Evolutionary conservation across 129 eudicot species (phyloP).

Genomic region (Flaveria ramosissima): DNA sequence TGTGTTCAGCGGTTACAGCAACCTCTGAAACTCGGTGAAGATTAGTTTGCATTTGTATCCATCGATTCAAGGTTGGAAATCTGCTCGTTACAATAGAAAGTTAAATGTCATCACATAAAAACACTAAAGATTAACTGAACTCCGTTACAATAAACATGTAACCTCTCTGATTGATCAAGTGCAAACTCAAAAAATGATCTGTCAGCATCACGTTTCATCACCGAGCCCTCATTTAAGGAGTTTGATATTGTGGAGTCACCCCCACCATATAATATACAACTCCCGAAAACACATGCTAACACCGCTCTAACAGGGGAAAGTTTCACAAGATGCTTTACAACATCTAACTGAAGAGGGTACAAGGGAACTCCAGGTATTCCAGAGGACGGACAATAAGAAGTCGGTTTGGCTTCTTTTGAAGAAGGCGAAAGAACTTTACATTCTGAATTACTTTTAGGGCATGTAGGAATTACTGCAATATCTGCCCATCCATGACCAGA

Average conservation of each 20-base stretch:
- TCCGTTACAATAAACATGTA: slow-evolving; percentile 6
- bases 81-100: slow-evolving; percentile 41
- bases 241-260: slow-evolving; percentile 61
- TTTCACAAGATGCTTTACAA: slow-evolving; percentile 89
- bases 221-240: slow-evolving; percentile 62
- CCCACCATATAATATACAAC: slow-evolving; percentile 69
- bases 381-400: slow-evolving; percentile 64
- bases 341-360: slow-evolving; percentile 91
- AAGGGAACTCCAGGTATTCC: slow-evolving; percentile 81
- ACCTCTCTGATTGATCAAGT: slow-evolving; percentile 99
- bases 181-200: slow-evolving; percentile 91
- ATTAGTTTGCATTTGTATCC: slow-evolving; percentile 99
- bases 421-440: slow-evolving; percentile 68
- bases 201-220: slow-evolving; percentile 72
- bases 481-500: slow-evolving; percentile 98
- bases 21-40: slow-evolving; percentile 94
- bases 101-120: slow-evolving; percentile 8
- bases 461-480: slow-evolving; percentile 80
- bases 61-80: slow-evolving; percentile 97
- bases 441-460: slow-evolving; percentile 53
- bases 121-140: slow-evolving; percentile 19
- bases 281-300: slow-evolving; percentile 93
- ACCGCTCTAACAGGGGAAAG: slow-evolving; percentile 94
- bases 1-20: slow-evolving; percentile 62
- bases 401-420: slow-evolving; percentile 72